These are phyloP conservation scores for Cryptococcus wingfieldii DNA, from an alignment of 1,284 basidiomycete species.

Conservation along the genomic window DNA sequence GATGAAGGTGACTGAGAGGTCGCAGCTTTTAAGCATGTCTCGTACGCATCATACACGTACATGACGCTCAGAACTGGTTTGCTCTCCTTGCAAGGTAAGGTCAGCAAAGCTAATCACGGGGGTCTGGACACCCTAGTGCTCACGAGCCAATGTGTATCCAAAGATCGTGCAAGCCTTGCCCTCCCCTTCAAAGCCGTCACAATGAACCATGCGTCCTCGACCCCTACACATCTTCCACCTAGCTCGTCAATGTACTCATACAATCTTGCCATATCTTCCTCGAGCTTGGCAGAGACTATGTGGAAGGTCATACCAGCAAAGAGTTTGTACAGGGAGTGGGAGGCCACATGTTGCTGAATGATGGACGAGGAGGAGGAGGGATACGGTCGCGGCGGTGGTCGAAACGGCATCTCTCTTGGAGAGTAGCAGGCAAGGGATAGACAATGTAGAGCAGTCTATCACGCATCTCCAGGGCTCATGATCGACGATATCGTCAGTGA, in stretches of 20 bases:
- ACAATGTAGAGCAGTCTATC: no score
- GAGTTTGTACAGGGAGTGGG: slow-evolving; percentile 25
- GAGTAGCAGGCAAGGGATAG: no score
- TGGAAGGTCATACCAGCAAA: slow-evolving; percentile 40
- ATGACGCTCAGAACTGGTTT: slow-evolving; percentile 25
- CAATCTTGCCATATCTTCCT: slow-evolving; percentile 47
- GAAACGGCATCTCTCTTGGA: slow-evolving; percentile 10
- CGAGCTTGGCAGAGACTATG: slow-evolving; percentile 44
- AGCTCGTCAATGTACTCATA: slow-evolving; percentile 38
- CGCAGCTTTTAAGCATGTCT: slow-evolving; percentile 16
- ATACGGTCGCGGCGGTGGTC: slow-evolving; percentile 17
- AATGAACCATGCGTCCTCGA: slow-evolving; percentile 26
- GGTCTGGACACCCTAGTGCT: slow-evolving; percentile 1
- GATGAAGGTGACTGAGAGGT: not conserved
- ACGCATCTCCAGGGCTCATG: no score
- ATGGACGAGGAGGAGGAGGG: slow-evolving; percentile 22
- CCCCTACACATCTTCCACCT: slow-evolving; percentile 32
- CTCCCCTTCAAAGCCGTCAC: slow-evolving; percentile 40
- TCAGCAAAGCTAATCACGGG: not conserved
- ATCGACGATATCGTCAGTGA: no score
- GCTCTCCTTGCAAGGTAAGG: slow-evolving; percentile 12
- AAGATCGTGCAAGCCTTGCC: slow-evolving; percentile 30
- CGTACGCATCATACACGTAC: slow-evolving; percentile 33
- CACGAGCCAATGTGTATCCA: slow-evolving; percentile 28
- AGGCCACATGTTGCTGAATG: not conserved